Conservation (phyloP, 495 filamentous ascomycete genomes). For the Bacidia rubella region DNA sequence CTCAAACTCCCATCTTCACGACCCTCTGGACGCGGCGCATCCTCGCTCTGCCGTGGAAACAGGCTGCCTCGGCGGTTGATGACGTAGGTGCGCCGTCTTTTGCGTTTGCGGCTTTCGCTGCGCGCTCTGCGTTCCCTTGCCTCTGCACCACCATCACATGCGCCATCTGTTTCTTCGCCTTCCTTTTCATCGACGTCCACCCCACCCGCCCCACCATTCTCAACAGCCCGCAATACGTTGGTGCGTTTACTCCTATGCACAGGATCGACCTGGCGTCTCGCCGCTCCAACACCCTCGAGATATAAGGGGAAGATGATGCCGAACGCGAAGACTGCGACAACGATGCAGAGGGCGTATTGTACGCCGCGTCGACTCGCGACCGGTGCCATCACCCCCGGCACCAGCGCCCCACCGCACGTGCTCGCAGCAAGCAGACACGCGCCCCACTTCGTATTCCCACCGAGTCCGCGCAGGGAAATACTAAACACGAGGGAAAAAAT, state of each 20-base stretch:
- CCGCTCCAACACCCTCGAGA: conserved; percentile 40
- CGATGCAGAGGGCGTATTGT: conserved; percentile 40
- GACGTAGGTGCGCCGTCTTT: background rate
- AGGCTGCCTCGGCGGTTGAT: background rate
- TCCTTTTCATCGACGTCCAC: background rate
- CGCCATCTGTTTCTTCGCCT: no score
- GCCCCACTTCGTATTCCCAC: conserved; percentile 45
- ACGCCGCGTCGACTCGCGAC: conserved; percentile 23
- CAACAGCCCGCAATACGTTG: background rate
- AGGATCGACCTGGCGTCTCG: conserved; percentile 49
- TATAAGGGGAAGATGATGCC: conserved; percentile 48
- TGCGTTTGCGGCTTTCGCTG: background rate
- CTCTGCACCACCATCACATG: no score
- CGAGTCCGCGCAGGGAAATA: conserved; percentile 46
- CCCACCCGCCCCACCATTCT: background rate
- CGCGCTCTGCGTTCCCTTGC: background rate
- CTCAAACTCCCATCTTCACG: background rate
- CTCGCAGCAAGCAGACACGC: conserved; percentile 39
- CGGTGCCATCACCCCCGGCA: conserved; percentile 41
- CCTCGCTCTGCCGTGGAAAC: background rate
- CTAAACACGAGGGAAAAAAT: conserved; percentile 52
- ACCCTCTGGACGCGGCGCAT: background rate
- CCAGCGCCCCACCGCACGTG: conserved; percentile 41
- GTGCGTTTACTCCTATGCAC: conserved; percentile 17
- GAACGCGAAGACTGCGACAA: conserved; percentile 43